phyloP scores from a whole-genome alignment of 768 basidiomycete genomes.

The Xerocomellus dryophilus region DNA sequence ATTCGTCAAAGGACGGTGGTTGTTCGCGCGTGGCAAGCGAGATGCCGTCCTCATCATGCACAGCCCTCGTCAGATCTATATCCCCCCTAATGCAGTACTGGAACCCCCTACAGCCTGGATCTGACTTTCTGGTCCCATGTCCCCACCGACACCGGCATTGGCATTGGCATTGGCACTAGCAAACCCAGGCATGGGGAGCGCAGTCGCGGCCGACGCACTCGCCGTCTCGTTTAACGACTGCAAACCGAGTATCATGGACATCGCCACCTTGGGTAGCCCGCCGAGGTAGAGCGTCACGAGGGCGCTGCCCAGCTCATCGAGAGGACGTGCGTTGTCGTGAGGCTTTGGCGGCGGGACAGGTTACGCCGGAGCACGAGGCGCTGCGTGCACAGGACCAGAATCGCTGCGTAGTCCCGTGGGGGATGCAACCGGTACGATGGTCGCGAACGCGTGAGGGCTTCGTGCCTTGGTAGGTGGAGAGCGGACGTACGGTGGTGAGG shows the following conservation, averaged over 20 bases:
- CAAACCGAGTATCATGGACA: slow-evolving; percentile 3
- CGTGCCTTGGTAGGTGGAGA: no score
- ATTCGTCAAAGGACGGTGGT: neutral
- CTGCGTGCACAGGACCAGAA: no score
- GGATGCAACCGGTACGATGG: no score
- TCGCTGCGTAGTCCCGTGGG: no score
- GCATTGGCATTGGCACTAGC: no score
- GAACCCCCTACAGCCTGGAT: neutral
- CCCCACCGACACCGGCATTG: neutral
- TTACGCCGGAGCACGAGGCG: neutral
- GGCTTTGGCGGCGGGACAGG: neutral
- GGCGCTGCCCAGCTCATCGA: neutral
- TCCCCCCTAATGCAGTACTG: no score
- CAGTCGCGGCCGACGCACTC: neutral
- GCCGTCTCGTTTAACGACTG: slow-evolving; percentile 10
- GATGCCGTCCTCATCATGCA: no score
- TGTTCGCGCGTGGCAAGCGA: no score
- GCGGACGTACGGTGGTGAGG: no score
- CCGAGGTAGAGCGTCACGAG: slow-evolving; percentile 5
- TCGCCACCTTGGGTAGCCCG: slow-evolving; percentile 10
- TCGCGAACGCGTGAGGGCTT: no score
- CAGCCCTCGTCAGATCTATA: no score
- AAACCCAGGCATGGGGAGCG: neutral
- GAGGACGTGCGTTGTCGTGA: neutral
- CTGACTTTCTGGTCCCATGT: neutral